Evolutionary conservation across 1,284 basidiomycete genomes (phyloP), one percentile per base, ranked within the genome.

Genomic region (Stereum hirsutum): DNA sequence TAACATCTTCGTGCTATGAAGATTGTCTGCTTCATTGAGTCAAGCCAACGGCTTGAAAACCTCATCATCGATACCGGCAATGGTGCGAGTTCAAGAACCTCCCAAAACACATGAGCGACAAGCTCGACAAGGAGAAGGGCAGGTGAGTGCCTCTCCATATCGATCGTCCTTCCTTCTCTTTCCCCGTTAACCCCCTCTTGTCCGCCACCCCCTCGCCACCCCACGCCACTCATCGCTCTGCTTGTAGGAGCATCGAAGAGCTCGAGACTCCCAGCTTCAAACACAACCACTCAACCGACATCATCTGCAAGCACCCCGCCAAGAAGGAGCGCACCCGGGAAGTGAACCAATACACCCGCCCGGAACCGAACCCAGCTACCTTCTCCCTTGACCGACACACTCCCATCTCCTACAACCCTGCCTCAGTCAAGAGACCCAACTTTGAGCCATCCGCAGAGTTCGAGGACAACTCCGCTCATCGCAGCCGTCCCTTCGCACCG

Each of bases 51-150:
- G 42, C 84, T 89, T 54, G 87, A 89, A 65, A 86, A 80, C 55
- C 74, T 89, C 55, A 88, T 89, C 69, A 85, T 89, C 63, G 86
- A 89, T 62, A 74, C 77, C 49, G 86, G 89, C 71, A 89, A 88
- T 52, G 84, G 59, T 81, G 86, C 45, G 86, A 89, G 63, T 89
- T 89, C 72, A 84, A 81, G 68, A 86, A 85, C 54, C 75, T 89
- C 46, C 85, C 81, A 51, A 85, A 83, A 60, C 74, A 65, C 60
- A 89, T 89, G 85, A 75, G 86, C 51, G 86, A 89, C 68, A 88
- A 86, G 62, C 69, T 89, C 53, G 86, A 89, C 71, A 86, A 85
- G 66, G 86, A 89, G 66, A 89, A 89, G 64, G 86, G 85, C 57
- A 65, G 84, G 85, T 86, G 44, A 50, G 80, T 71, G 26, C 12